Base-by-base conservation (phyloP, 495 filamentous ascomycete species). In the Bacidia rubella region DNA sequence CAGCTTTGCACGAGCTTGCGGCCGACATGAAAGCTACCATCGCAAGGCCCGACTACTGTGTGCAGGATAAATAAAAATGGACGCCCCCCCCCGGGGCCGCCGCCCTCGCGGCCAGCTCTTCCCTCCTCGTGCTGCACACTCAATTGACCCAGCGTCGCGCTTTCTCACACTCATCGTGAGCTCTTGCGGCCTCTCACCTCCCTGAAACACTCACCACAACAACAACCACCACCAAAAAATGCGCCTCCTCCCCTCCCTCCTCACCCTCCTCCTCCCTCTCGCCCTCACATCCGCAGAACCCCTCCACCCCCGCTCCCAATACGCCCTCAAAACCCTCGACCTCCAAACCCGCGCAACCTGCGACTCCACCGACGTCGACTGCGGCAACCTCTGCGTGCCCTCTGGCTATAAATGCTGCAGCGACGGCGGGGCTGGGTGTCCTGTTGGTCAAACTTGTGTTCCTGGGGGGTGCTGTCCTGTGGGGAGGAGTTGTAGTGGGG, bases 341-440 rank as follows among this genome's bases (percentile, higher is more conserved):
- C 29, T 35, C 29, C 29, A 5, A 5, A 35, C 7, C 29, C 29
- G 29, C 29, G 29, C 29, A 35, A 35, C 29, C 29, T 35, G 29
- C 29, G 29, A 35, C 42, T 45, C n/a, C 7, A 45, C 42, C 42
- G 42, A 23, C 42, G 17, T 23, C 42, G 21, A 17, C 42, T 45
- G 42, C 42, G 42, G 42, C 42, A 23, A 23, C 42, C n/a, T 19
- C 21, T 45, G 42, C 42, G 21, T 45, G n/a, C 42, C 42, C n/a
- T 45, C 42, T 5, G 42, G 42, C 42, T 45, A 45, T 17, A 17
- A 45, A 17, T 45, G 42, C 42, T 45, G 42, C 42, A 45, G 42
- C 42, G 42, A 45, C 42, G 42, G 42, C 42, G 42, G 42, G 7
- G 42, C 42, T 10, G 42, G 42, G 7, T 45, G 42, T 45, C 42